Base-by-base conservation (phyloP, 805 yeast species). In the Nakazawaea ambrosiae region DNA sequence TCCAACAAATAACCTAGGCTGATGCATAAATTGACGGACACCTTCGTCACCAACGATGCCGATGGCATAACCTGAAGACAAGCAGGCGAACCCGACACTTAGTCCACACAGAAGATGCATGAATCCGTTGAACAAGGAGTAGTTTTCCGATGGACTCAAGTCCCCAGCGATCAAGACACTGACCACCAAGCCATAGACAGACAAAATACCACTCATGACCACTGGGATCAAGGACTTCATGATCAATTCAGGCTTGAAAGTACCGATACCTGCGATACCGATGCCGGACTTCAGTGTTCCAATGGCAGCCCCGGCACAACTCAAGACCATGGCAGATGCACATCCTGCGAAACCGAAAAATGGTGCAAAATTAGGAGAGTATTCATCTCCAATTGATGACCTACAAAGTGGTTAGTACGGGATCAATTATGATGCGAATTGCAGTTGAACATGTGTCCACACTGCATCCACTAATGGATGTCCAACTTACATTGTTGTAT, bases 31-130 rank as follows among this genome's bases (percentile, higher is more conserved):
- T 66, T 96, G 96, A 73, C 97, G 84, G 40, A 90, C 97, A 75
- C 98, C 98, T 43, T 96, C 97, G 62, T 90, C 98, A 64, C 98
- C 98, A 50, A 90, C 98, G 50, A 90, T 90, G 69, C 98, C 98
- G 68, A 90, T 90, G 41, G 98, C 92, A 61, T 89, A 92, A 31
- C 99, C 99, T 42, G 95, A 84, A 28, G 97, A 89, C 55, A 92
- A 70, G 59, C 97, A 89, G 4, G 97, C 88, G 54, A 92, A 87
- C 2, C 99, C 99, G 31, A 92, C 99, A 26, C 94, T 77, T 43
- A 90, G 65, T 2, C 99, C 99, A 62, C 97, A 88, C 37, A 94
- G 89, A 58, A 92, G 68, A 63, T 92, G 99, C 95, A 92, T 87
- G 60, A 88, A 88, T n/a, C 98, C 98, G 55, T 86, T 84, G 65